Percentiles rank a stretch among this genome's conserved stretches.
Conservation (phyloP, 495 filamentous ascomycete genomes). For the Tuber calosporum region DNA sequence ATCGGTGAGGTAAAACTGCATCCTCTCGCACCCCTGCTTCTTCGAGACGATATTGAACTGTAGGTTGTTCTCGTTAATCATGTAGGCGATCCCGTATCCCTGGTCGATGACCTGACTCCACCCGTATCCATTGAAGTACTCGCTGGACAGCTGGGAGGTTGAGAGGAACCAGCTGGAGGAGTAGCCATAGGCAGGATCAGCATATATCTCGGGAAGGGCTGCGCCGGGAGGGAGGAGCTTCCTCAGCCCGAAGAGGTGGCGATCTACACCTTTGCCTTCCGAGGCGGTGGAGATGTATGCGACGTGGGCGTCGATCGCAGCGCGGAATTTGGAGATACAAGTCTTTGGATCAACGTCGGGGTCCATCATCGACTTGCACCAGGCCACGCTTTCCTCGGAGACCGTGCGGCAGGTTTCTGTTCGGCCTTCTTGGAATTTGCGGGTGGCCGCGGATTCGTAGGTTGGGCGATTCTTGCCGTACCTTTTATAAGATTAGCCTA, state of each 20-base stretch:
- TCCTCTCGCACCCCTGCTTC: conserved; percentile 78
- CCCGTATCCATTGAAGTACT: conserved; percentile 98
- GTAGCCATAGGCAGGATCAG: conserved; percentile 80
- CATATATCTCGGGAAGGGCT: conserved; percentile 70
- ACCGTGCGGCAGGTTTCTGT: conserved; percentile 94
- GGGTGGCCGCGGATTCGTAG: conserved; percentile 92
- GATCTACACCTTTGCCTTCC: conserved; percentile 88
- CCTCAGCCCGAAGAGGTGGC: conserved; percentile 95
- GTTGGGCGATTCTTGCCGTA: conserved; percentile 96
- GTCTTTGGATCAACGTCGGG: conserved; percentile 54
- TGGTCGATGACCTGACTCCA: conserved; percentile 98
- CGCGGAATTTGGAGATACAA: conserved; percentile 65
- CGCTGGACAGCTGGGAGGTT: conserved; percentile 80
- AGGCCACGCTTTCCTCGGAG: conserved; percentile 84
- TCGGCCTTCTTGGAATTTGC: conserved; percentile 90
- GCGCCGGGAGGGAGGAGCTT: conserved; percentile 76
- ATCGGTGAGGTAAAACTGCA: conserved; percentile 92
- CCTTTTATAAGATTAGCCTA: neutral
- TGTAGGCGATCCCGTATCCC: conserved; percentile 96
- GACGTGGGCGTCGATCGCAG: conserved; percentile 71
- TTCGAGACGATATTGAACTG: conserved; percentile 99
- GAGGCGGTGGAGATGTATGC: conserved; percentile 83
- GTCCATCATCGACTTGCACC: conserved; percentile 79
- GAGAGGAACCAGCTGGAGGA: conserved; percentile 82
- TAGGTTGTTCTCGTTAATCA: conserved; percentile 97